Evolutionary conservation across 2,329 filamentous ascomycete genomes (phyloP).

Genomic region (Pyrenochaeta sp.): DNA sequence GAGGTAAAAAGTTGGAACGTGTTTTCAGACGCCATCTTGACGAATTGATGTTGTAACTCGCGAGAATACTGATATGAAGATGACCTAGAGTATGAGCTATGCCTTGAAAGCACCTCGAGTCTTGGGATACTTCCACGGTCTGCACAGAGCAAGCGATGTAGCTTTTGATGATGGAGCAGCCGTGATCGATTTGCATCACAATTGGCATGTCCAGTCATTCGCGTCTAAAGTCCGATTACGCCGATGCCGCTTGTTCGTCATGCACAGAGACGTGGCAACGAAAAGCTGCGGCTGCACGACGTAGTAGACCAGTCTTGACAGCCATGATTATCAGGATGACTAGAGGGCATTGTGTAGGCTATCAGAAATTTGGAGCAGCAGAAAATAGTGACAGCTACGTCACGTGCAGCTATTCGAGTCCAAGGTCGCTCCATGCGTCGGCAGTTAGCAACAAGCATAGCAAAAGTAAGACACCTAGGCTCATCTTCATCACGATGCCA

Average conservation of each 20-base stretch:
- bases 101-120: too few species aligned
- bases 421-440: background rate
- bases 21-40: slow-evolving; percentile 30
- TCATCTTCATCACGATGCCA: too few species aligned
- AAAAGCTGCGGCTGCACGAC: background rate
- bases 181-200: background rate
- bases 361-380: background rate
- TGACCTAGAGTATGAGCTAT: background rate
- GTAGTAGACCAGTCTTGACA: background rate
- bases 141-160: background rate
- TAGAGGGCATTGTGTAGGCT: background rate
- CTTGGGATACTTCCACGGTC: too few species aligned
- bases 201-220: background rate
- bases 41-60: background rate
- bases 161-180: background rate
- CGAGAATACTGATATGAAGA: background rate
- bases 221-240: slow-evolving; percentile 15
- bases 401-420: background rate
- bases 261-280: slow-evolving; percentile 7
- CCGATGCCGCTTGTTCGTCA: slow-evolving; percentile 7
- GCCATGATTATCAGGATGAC: too few species aligned
- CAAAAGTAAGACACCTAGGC: too few species aligned
- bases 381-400: background rate
- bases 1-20: slow-evolving; percentile 51
- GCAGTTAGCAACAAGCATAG: too few species aligned